Conservation (phyloP, 768 basidiomycete species). For the Cystobasidium tubakii region DNA sequence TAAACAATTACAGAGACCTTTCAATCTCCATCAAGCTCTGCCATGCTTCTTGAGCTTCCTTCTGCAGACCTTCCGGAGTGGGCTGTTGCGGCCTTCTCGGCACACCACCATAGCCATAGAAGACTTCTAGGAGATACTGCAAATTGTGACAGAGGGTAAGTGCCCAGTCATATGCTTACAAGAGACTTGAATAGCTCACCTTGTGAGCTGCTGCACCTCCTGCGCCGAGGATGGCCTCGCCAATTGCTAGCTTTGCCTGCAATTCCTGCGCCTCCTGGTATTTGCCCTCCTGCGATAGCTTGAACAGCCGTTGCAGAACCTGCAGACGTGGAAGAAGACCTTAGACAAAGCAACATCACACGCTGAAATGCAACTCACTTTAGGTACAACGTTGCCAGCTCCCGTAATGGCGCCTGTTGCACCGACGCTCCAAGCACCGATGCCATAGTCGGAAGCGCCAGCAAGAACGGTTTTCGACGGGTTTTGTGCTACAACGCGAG, state of each 20-base stretch:
- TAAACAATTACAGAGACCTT: background rate
- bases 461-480: background rate
- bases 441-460: constrained; percentile 9
- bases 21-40: constrained; percentile 1
- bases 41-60: background rate
- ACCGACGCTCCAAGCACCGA: constrained; percentile 16
- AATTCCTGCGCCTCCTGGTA: background rate
- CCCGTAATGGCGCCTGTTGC: constrained; percentile 13
- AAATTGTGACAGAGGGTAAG: background rate
- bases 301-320: background rate
- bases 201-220: background rate
- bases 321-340: background rate
- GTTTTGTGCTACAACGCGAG: background rate
- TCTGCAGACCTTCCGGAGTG: background rate
- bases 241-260: background rate
- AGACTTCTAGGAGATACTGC: background rate
- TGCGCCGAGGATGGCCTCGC: background rate
- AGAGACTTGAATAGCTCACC: background rate
- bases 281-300: background rate
- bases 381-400: constrained; percentile 8
- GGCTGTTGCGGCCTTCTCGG: constrained; percentile 5
- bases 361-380: background rate
- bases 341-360: no score
- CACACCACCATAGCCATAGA: constrained; percentile 1
- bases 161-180: no score